Conservation (phyloP, 805 yeast genomes). For the Jamesozyma gamospora region DNA sequence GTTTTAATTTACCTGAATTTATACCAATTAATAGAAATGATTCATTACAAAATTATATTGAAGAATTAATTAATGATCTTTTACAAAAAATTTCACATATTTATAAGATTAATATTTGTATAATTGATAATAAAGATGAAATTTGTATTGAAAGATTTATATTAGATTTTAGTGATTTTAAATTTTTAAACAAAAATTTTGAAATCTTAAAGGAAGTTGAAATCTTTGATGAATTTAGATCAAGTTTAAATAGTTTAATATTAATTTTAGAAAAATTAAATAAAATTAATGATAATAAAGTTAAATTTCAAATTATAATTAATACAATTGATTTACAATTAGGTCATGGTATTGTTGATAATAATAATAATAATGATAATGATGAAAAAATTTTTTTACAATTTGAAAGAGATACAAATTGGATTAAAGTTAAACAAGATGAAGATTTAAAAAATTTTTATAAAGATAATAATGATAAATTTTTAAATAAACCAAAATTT, state of each 20-base stretch:
- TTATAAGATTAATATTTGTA: slow-evolving; percentile 17
- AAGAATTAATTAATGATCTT: slow-evolving; percentile 24
- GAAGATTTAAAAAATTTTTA: slow-evolving; percentile 12
- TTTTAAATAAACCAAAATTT: slow-evolving; percentile 12
- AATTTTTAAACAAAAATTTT: slow-evolving; percentile 14
- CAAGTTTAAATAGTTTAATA: slow-evolving; percentile 23
- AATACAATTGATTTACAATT: slow-evolving; percentile 21
- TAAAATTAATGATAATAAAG: slow-evolving; percentile 18
- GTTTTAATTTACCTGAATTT: slow-evolving; percentile 34
- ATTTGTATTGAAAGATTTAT: slow-evolving; percentile 23
- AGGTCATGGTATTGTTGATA: slow-evolving; percentile 14
- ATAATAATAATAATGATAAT: background rate
- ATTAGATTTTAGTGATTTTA: slow-evolving; percentile 26
- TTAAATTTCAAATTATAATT: slow-evolving; percentile 22
- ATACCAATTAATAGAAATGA: slow-evolving; percentile 41
- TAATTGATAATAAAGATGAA: slow-evolving; percentile 14
- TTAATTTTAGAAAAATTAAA: slow-evolving; percentile 18
- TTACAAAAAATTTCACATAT: slow-evolving; percentile 17
- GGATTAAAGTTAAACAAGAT: slow-evolving; percentile 23
- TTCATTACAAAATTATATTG: slow-evolving; percentile 31
- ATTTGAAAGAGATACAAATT: slow-evolving; percentile 25
- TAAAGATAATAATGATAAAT: slow-evolving; percentile 1
- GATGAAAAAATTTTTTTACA: slow-evolving; percentile 7
- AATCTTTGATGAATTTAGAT: slow-evolving; percentile 26
- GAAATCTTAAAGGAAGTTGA: slow-evolving; percentile 12